Evolutionary conservation across 805 yeast genomes (phyloP).

Genomic region (Sungouiella thailandica): DNA sequence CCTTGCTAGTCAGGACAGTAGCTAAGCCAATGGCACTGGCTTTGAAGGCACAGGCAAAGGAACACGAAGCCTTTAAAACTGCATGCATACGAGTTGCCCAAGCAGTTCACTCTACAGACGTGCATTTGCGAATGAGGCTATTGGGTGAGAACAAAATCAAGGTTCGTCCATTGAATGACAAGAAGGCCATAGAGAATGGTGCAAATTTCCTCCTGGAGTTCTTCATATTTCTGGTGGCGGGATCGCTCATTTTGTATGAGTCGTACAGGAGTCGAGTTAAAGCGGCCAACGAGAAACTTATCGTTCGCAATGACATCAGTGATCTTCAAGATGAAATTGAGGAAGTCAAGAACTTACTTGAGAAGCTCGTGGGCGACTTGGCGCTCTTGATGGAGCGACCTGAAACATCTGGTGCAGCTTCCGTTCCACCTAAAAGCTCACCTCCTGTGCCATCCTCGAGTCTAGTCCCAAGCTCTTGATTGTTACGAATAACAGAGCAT

Average conservation of each 20-base stretch:
- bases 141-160: slow-evolving; percentile 49
- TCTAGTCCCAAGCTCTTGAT: too few species aligned
- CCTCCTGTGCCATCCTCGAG: too few species aligned
- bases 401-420: too few species aligned
- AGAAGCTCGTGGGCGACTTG: slow-evolving; percentile 10
- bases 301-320: slow-evolving; percentile 66
- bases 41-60: slow-evolving; percentile 69
- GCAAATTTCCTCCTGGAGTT: slow-evolving; percentile 74
- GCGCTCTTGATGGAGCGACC: slow-evolving; percentile 9
- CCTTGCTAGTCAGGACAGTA: slow-evolving; percentile 66
- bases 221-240: slow-evolving; percentile 77
- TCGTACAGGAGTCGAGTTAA: slow-evolving; percentile 62
- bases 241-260: slow-evolving; percentile 68
- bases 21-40: slow-evolving; percentile 75
- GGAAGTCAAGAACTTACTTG: slow-evolving; percentile 35
- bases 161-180: slow-evolving; percentile 76
- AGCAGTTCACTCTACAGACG: slow-evolving; percentile 60
- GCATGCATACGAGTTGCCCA: slow-evolving; percentile 72
- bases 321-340: slow-evolving; percentile 68
- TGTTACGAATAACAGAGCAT: too few species aligned
- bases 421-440: too few species aligned
- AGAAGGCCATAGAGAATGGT: slow-evolving; percentile 76
- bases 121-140: slow-evolving; percentile 54
- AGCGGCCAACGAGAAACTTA: slow-evolving; percentile 56
- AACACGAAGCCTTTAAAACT: slow-evolving; percentile 57